Percentiles rank a stretch among this genome's conserved stretches.
Conservation (phyloP, 2,329 filamentous ascomycete species). For the Aspergillus caelatus region DNA sequence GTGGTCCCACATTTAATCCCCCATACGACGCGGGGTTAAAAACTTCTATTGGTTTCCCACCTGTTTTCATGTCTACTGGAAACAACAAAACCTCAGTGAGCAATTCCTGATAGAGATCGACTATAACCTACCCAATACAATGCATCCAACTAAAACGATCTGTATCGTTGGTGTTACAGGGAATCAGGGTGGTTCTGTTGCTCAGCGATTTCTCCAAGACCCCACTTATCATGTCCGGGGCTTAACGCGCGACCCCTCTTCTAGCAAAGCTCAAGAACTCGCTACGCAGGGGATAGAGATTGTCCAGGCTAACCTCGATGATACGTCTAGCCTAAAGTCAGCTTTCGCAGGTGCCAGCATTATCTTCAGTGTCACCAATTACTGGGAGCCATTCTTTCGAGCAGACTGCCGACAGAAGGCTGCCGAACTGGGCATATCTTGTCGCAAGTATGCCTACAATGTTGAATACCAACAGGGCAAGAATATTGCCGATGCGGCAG, state of each 20-base stretch:
- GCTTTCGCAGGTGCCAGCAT: conserved; percentile 47
- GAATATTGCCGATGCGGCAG: conserved; percentile 60
- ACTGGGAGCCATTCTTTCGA: conserved; percentile 56
- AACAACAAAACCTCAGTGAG: background rate
- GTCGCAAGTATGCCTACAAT: conserved; percentile 51
- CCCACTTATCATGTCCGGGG: conserved; percentile 31
- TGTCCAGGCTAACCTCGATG: conserved; percentile 29
- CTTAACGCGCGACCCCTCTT: conserved; percentile 30
- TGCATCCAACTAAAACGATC: conserved; percentile 16
- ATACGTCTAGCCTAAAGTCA: conserved; percentile 20
- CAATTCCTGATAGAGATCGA: background rate
- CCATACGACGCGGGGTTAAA: background rate
- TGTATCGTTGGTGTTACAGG: conserved; percentile 24
- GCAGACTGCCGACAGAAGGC: conserved; percentile 47
- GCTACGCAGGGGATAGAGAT: conserved; percentile 31
- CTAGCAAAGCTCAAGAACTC: conserved; percentile 22
- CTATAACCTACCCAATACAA: background rate
- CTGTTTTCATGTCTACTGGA: background rate
- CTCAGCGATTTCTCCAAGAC: conserved; percentile 25
- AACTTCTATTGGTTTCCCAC: background rate
- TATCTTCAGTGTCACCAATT: conserved; percentile 60
- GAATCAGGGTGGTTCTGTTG: conserved; percentile 30
- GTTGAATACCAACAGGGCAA: conserved; percentile 56
- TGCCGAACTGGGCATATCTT: conserved; percentile 43
- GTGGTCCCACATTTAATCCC: background rate